Base-by-base conservation (phyloP, 352 stramenopile genomes). In the Peronospora belbahrii region DNA sequence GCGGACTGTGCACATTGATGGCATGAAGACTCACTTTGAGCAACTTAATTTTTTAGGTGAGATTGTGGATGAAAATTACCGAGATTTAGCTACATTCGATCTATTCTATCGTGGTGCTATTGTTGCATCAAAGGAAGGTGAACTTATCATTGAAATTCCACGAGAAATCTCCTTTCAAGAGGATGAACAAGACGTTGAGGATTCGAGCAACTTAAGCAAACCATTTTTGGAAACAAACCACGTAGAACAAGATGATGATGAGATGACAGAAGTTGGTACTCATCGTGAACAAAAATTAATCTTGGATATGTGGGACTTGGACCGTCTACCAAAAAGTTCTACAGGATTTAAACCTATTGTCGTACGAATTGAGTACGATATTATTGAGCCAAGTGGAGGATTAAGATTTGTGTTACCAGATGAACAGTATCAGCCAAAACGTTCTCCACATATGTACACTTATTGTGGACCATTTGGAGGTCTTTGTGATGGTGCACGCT, bases 381-480 rank as follows among this genome's bases (percentile, higher is more conserved):
- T 93, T 47, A 30, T 69, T 13, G 64, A 90, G 23, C 81, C 81
- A 0, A 68, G 48, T 3, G 76, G 76, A 20, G 78, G 76, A 4
- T 36, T 90, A 32, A 65, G 81, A 10, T 90, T 93, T 43, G 43
- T 93, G 14, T 52, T 93, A 13, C 81, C 81, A 1, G 70, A 86
- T 28, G 70, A 79, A 11, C 57, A 76, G 55, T 69, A 64, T 31
- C 72, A 86, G 31, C 72, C 81, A 10, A 83, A 81, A 50, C 67
- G 78, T 11, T 83, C 65, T 19, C 81, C 81, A 0, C 81, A 93
- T 37, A 88, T 93, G 81, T 93, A 93, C 67, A 88, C 81, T 47
- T 85, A 87, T 52, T 84, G 76, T 48, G 81, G 79, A 9, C 78
- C 78, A 8, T 90, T 90, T 49, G 81, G 81, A 1, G 81, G 78